Conservation (phyloP, 1,284 basidiomycete genomes). For the Peniophora sp. region DNA sequence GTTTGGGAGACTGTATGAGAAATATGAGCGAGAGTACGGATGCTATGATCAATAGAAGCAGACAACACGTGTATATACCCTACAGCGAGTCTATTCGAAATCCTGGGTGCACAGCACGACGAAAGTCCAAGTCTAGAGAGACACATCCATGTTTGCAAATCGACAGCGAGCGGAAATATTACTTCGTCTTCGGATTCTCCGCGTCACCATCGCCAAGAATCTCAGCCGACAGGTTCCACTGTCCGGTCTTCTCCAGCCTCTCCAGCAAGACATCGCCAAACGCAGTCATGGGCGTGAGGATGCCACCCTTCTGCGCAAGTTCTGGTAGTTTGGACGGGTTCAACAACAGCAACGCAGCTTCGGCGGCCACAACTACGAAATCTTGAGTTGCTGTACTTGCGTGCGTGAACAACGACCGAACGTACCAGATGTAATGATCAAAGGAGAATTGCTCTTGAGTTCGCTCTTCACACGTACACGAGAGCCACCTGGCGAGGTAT, state of each 20-base stretch:
- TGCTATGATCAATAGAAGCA: no score
- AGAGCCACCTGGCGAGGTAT: constrained; percentile 27
- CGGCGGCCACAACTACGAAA: constrained; percentile 56
- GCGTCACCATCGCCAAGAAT: background rate
- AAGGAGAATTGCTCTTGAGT: constrained; percentile 34
- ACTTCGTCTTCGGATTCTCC: background rate
- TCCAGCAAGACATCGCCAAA: constrained; percentile 67
- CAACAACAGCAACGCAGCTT: constrained; percentile 66
- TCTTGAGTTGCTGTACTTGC: background rate
- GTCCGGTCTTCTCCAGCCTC: constrained; percentile 38
- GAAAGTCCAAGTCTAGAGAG: no score
- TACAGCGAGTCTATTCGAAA: no score
- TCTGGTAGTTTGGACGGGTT: constrained; percentile 42
- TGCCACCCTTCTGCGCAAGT: constrained; percentile 57
- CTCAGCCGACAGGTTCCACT: background rate
- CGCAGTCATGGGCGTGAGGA: constrained; percentile 73
- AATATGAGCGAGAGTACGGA: no score
- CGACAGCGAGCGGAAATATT: no score
- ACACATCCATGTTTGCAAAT: no score
- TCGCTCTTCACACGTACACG: constrained; percentile 50
- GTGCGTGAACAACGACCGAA: no score
- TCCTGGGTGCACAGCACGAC: no score
- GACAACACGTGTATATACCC: no score
- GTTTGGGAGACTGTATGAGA: no score
- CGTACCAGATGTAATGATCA: background rate